Base-by-base conservation (phyloP, 78 protist genomes). In the Dictyostelium brefeldianum region DNA sequence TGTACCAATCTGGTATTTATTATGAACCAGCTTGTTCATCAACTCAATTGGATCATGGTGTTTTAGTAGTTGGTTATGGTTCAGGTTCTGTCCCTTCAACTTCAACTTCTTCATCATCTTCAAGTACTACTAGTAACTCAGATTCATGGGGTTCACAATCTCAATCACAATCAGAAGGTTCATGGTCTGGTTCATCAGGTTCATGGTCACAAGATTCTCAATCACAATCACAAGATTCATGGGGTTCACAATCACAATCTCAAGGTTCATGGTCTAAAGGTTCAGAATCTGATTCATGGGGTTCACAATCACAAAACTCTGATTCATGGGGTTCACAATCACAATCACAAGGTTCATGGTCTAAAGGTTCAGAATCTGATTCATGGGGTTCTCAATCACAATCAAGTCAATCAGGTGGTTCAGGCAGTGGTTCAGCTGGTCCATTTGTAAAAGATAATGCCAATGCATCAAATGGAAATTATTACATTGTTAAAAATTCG, bases 21-120 rank as follows among this genome's bases (percentile, higher is more conserved):
- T 41, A 81, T 81, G 94, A 89, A 48, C 82, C 96, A 54, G 46
- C 43, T 8, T 94, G 96, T 57, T 89, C 96, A n/a, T 22, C 81
- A 53, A 91, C 97, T 25, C 56, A 20, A 53, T 90, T 97, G 15
- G 98, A 96, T 74, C 98, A 97, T 71, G 98, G 97, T 31, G 99
- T 98, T 20, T 78, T 96, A 48, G 96, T 91, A 5, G 98, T 97
- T 25, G 99, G 99, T 67, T 91, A 62, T 57, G 96, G 84, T 22
- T 31, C 89, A 1, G 69, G 80, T 46, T 1, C 22, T 9, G 17
- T 81, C 10, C 14, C 65, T 8, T 46, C 89, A 7, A 22, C 65
- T 8, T 46, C 89, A 7, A 22, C 85, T 25, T 11, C 50, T 8
- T 27, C 41, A 0, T 18, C 67, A 31, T 15, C 18, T 1, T 31